Evolutionary conservation across 1,284 basidiomycete genomes (phyloP), one percentile per base, ranked within the genome.

Genomic region (Phylloboletellus chloephorus): DNA sequence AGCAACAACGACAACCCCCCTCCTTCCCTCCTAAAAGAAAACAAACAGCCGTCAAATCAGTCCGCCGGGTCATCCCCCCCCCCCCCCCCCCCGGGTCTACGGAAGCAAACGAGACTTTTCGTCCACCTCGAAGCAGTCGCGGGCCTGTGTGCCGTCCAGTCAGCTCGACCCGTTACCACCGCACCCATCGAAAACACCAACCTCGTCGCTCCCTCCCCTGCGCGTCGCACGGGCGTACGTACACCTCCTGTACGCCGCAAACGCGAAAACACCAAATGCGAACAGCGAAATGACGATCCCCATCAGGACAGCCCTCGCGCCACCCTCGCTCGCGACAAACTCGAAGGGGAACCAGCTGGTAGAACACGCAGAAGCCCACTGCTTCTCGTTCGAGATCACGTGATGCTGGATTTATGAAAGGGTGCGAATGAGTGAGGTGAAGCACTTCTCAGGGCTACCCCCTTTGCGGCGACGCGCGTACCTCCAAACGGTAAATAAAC

Each of bases 401-500:
- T 78, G 72, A 47, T 71, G 72, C 82, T 79, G 44, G 2, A n/a
- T 21, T n/a, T n/a, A n/a, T n/a, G n/a, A n/a, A n/a, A n/a, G n/a
- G n/a, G n/a, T n/a, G n/a, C n/a, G n/a, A n/a, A n/a, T n/a, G n/a
- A n/a, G n/a, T n/a, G n/a, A n/a, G n/a, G n/a, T n/a, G n/a, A n/a
- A n/a, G n/a, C n/a, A n/a, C n/a, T n/a, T n/a, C n/a, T n/a, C n/a
- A n/a, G n/a, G n/a, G n/a, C n/a, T n/a, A n/a, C n/a, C n/a, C n/a
- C n/a, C n/a, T n/a, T n/a, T n/a, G n/a, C n/a, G n/a, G n/a, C n/a
- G n/a, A n/a, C n/a, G n/a, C n/a, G n/a, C 66, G 15, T 49, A 82
- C 82, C 71, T 85, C 75, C 40, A 87, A 71, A 38, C 79, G 77
- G 65, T 82, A 79, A 56, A 83, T 78, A 65, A 91, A 89, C 51